Evolutionary conservation across 2,329 filamentous ascomycete species (phyloP).

Genomic region (Penicillium decumbens): DNA sequence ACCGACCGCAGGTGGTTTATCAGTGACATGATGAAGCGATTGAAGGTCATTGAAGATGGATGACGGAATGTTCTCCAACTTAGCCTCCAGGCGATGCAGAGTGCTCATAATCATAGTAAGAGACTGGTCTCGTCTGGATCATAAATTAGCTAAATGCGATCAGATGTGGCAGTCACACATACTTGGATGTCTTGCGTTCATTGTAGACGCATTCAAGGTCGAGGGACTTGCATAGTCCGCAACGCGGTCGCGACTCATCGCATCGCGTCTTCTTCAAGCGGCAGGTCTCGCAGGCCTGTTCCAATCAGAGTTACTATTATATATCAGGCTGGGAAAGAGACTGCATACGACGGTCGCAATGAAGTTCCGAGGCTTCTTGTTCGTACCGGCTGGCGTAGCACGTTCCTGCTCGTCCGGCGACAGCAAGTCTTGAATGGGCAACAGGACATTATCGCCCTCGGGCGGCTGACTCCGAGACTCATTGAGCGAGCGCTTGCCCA

Average conservation of each 20-base stretch:
- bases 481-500: conserved; percentile 37
- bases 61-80: conserved; percentile 47
- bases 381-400: conserved; percentile 17
- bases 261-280: conserved; percentile 53
- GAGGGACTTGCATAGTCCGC: conserved; percentile 49
- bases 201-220: conserved; percentile 51
- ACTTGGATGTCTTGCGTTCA: conserved; percentile 52
- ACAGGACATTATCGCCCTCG: conserved; percentile 25
- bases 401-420: conserved; percentile 31
- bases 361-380: conserved; percentile 38
- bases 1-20: conserved; percentile 15
- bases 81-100: conserved; percentile 50
- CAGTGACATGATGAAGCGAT: conserved; percentile 23
- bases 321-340: background rate
- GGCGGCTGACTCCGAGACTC: conserved; percentile 27
- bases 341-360: conserved; percentile 37
- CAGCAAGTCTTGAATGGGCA: conserved; percentile 34
- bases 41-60: conserved; percentile 30
- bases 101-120: conserved; percentile 54
- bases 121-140: conserved; percentile 49
- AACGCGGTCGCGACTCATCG: conserved; percentile 51
- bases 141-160: background rate
- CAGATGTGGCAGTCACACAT: conserved; percentile 11
- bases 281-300: conserved; percentile 52
- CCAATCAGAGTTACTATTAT: background rate